Conservation (phyloP, 371 early-diverging fungal genomes). For the Massospora cicadina region DNA sequence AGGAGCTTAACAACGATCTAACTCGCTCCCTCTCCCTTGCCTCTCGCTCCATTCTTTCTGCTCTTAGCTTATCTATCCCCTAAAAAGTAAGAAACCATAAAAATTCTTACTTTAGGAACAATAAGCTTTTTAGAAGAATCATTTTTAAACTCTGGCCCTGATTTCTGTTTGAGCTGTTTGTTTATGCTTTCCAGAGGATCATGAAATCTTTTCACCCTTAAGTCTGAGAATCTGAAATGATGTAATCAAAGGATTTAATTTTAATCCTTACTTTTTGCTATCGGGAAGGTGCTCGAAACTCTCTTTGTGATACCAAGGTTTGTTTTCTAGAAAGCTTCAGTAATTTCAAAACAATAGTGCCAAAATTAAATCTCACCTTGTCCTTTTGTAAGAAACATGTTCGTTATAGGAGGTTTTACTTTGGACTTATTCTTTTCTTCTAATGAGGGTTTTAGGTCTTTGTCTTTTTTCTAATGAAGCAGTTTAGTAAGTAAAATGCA, state of each 20-base stretch:
- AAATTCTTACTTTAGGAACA: background rate
- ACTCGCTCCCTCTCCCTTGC: background rate
- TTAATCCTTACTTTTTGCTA: background rate
- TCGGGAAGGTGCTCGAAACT: background rate
- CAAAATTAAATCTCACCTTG: background rate
- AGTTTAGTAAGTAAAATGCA: no score
- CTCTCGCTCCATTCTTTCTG: background rate
- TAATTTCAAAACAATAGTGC: background rate
- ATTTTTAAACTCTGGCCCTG: background rate
- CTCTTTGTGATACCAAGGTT: background rate
- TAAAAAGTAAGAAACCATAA: background rate
- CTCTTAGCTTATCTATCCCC: background rate
- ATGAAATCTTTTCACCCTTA: background rate
- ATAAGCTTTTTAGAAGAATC: background rate
- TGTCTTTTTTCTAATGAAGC: no score
- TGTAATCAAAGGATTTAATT: no score
- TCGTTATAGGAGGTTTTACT: background rate
- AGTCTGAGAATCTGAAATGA: background rate
- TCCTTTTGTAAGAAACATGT: background rate
- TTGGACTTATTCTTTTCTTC: background rate
- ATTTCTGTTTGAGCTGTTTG: background rate
- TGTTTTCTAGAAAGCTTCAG: background rate
- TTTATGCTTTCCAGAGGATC: background rate
- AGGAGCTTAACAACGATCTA: background rate
- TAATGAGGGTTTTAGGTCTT: background rate